Evolutionary conservation across 2,329 filamentous ascomycete species (phyloP).

Genomic region (Ceratocystis alfenasii): DNA sequence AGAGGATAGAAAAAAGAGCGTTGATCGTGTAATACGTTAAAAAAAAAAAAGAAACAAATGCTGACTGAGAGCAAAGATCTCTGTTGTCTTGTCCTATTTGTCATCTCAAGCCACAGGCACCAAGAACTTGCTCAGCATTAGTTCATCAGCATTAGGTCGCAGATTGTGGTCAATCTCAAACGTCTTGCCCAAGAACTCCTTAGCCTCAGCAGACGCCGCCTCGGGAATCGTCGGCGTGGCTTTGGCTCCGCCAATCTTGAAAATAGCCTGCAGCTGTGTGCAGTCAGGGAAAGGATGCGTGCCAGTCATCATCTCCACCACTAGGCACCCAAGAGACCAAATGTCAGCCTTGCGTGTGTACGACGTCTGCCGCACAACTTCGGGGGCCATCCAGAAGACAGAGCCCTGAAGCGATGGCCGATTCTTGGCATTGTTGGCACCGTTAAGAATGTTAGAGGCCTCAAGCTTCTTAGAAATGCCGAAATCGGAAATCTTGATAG

Average conservation of each 20-base stretch:
- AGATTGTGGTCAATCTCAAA: conserved; percentile 94
- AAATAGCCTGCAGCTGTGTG: conserved; percentile 93
- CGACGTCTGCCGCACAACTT: conserved; percentile 94
- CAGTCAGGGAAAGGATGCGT: conserved; percentile 93
- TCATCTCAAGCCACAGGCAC: conserved; percentile 44
- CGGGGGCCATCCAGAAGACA: conserved; percentile 99
- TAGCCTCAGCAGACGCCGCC: conserved; percentile 70
- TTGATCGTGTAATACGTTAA: conserved; percentile 3
- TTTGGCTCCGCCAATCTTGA: conserved; percentile 87
- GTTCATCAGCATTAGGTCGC: conserved; percentile 80
- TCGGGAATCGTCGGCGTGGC: conserved; percentile 83
- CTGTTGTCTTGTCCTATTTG: too few relatives aligned
- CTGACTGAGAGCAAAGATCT: too few relatives aligned
- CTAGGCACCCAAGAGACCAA: conserved; percentile 90
- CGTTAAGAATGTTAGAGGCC: conserved; percentile 68
- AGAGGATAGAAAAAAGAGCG: not conserved
- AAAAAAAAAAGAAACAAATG: not conserved
- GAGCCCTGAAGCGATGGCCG: conserved; percentile 81
- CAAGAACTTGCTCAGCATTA: conserved; percentile 74
- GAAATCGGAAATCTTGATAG: conserved; percentile 98
- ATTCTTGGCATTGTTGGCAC: conserved; percentile 54
- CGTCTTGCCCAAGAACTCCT: conserved; percentile 71
- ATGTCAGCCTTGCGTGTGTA: conserved; percentile 98
- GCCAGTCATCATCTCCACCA: conserved; percentile 99
- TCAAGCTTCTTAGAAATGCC: conserved; percentile 97